Evolutionary conservation across 2,329 filamentous ascomycete species (phyloP).

Genomic region (Aspergillus unguis): DNA sequence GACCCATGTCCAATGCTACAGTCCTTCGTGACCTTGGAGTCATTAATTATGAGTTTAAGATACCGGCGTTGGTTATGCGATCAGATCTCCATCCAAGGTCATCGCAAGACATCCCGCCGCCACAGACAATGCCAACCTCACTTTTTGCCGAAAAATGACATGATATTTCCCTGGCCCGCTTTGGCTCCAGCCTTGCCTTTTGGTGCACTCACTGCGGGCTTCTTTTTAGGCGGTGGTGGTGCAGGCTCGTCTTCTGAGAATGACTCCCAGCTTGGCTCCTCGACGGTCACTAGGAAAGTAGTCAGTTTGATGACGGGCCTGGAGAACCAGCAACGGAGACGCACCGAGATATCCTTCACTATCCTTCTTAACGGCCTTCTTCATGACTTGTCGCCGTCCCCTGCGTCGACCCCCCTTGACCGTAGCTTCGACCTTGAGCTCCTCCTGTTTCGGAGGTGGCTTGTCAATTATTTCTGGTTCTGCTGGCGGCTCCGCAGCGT

Average conservation of each 20-base stretch:
- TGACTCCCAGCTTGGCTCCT: constrained; percentile 83
- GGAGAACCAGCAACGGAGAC: constrained; percentile 27
- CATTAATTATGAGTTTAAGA: not conserved
- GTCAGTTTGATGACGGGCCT: constrained; percentile 9
- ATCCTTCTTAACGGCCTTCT: constrained; percentile 82
- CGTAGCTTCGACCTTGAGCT: constrained; percentile 51
- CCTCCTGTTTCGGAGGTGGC: constrained; percentile 43
- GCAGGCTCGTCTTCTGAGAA: constrained; percentile 83
- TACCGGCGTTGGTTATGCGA: not conserved
- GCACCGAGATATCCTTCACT: constrained; percentile 85
- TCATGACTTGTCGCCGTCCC: constrained; percentile 75
- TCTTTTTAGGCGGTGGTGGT: constrained; percentile 48
- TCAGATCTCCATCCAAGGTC: not conserved
- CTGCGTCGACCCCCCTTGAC: constrained; percentile 65
- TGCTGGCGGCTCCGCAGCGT: constrained; percentile 45
- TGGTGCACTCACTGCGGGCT: constrained; percentile 41
- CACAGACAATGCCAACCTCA: constrained; percentile 28
- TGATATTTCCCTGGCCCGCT: constrained; percentile 67
- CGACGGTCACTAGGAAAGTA: constrained; percentile 66
- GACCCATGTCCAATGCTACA: not conserved
- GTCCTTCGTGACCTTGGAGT: not conserved
- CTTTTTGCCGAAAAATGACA: constrained; percentile 89
- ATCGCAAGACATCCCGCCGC: not conserved
- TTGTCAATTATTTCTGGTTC: constrained; percentile 37
- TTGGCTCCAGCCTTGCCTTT: constrained; percentile 59